These are phyloP conservation scores for Exophiala aquamarina DNA, from an alignment of 2,329 filamentous ascomycete genomes.

Conservation along the genomic window DNA sequence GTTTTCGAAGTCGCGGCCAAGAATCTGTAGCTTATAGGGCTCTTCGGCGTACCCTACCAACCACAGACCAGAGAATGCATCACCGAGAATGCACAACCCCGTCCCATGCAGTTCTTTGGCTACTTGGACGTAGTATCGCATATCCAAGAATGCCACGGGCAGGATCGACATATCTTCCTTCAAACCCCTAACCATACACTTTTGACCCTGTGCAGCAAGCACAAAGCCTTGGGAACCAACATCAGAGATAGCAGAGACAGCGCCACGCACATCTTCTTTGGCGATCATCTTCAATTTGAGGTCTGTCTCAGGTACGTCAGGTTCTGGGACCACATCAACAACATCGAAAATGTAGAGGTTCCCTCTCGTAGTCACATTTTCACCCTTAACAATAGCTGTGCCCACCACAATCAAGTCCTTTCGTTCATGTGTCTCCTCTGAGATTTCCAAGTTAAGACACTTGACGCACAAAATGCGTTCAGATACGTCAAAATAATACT, in stretches of 20 bases:
- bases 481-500: slow-evolving; percentile 67
- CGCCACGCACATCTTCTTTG: slow-evolving; percentile 88
- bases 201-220: slow-evolving; percentile 90
- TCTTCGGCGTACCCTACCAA: slow-evolving; percentile 96
- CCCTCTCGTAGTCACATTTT: slow-evolving; percentile 84
- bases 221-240: slow-evolving; percentile 86
- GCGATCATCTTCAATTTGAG: slow-evolving; percentile 81
- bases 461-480: slow-evolving; percentile 82
- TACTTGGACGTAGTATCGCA: slow-evolving; percentile 89
- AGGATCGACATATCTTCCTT: slow-evolving; percentile 93
- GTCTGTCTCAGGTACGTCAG: slow-evolving; percentile 80
- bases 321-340: slow-evolving; percentile 86
- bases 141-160: slow-evolving; percentile 95
- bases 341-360: slow-evolving; percentile 89
- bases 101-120: slow-evolving; percentile 80
- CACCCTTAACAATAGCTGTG: slow-evolving; percentile 80
- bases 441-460: slow-evolving; percentile 81
- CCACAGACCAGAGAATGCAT: slow-evolving; percentile 92
- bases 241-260: slow-evolving; percentile 81
- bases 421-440: slow-evolving; percentile 84
- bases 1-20: slow-evolving; percentile 79
- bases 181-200: slow-evolving; percentile 92
- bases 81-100: slow-evolving; percentile 82
- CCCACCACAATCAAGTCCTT: slow-evolving; percentile 80
- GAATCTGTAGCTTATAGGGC: slow-evolving; percentile 90